These are phyloP conservation scores for Skeletonema costatum DNA, from an alignment of 108 stramenopile genomes.

Conservation along the genomic window DNA sequence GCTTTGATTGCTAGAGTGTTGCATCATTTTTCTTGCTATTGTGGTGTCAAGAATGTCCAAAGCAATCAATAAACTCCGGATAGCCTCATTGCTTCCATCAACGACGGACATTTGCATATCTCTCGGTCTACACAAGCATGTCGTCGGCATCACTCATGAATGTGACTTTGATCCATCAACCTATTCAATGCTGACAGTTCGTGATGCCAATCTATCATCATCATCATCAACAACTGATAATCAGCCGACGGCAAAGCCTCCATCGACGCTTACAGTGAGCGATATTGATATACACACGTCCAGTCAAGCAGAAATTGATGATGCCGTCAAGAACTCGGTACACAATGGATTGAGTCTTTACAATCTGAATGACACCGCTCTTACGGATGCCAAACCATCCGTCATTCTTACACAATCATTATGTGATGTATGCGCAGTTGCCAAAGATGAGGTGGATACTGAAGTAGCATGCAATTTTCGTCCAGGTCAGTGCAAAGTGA, in stretches of 20 bases:
- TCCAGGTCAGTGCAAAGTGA: constrained; percentile 32
- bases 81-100: constrained; percentile 73
- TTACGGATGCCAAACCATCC: constrained; percentile 57
- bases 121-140: constrained; percentile 54
- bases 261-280: constrained; percentile 36
- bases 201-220: background rate
- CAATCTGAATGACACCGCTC: constrained; percentile 7
- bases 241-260: constrained; percentile 9
- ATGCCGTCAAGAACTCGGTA: constrained; percentile 47
- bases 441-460: constrained; percentile 52
- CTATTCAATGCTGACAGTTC: background rate
- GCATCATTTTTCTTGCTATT: no score
- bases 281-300: constrained; percentile 32
- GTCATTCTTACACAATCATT: constrained; percentile 90
- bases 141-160: constrained; percentile 86
- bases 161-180: constrained; percentile 49
- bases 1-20: no score
- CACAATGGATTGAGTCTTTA: constrained; percentile 44
- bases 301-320: constrained; percentile 57
- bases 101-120: constrained; percentile 80
- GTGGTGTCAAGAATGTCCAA: background rate
- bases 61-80: constrained; percentile 44
- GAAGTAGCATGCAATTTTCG: constrained; percentile 22
- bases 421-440: constrained; percentile 88
- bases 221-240: constrained; percentile 6